Conservation (phyloP, 495 filamentous ascomycete genomes). For the Monascus purpureus region DNA sequence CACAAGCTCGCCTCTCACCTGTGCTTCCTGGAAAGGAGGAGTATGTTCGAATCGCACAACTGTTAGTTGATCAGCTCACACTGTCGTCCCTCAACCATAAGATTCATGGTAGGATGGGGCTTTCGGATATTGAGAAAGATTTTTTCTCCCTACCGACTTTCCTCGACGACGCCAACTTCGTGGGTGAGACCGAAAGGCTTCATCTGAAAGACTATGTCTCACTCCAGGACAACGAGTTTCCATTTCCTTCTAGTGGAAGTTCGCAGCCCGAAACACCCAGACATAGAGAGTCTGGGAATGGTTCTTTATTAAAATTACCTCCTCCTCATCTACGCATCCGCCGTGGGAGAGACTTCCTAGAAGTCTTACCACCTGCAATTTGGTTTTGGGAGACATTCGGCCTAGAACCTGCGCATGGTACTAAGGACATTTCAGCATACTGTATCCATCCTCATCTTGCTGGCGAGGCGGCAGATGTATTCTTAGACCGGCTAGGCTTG, state of each 20-base stretch:
- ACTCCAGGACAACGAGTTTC: constrained; percentile 17
- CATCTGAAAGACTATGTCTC: constrained; percentile 25
- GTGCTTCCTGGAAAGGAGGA: constrained; percentile 22
- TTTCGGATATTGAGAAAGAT: constrained; percentile 19
- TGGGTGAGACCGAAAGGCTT: constrained; percentile 20
- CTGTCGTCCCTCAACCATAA: constrained; percentile 32
- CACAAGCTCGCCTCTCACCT: constrained; percentile 18
- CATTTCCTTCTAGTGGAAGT: no score
- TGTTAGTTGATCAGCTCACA: constrained; percentile 34
- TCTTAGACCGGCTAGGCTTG: constrained; percentile 56
- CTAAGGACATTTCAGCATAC: constrained; percentile 66
- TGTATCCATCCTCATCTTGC: constrained; percentile 62
- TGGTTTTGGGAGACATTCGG: constrained; percentile 87
- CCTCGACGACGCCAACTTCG: constrained; percentile 15
- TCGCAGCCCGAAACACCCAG: no score
- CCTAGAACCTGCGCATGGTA: constrained; percentile 60
- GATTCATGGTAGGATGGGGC: constrained; percentile 15
- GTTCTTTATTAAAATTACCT: constrained; percentile 21
- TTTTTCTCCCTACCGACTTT: constrained; percentile 10
- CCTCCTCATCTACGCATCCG: constrained; percentile 66
- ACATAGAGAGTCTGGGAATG: constrained; percentile 15
- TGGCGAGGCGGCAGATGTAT: constrained; percentile 44
- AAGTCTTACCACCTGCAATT: constrained; percentile 66
- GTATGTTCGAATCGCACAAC: constrained; percentile 30
- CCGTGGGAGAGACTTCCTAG: constrained; percentile 56